phyloP scores from a whole-genome alignment of 2,329 filamentous ascomycete species.

The Aschersonia sp. region DNA sequence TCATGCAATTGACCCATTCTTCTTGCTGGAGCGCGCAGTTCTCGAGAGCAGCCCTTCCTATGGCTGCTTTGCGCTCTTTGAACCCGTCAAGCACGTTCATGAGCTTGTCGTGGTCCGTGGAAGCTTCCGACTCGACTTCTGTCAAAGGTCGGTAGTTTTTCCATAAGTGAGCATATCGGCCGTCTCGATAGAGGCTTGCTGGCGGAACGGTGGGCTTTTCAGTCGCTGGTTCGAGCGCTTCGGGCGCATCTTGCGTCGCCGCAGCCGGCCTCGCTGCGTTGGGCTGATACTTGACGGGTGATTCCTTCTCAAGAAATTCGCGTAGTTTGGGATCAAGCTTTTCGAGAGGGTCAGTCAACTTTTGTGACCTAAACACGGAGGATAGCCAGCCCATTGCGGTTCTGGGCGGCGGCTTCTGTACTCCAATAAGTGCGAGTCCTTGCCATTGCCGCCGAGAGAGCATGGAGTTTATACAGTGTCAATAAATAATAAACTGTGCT shows the following conservation, averaged over 20 bases:
- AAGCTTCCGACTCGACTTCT: slow-evolving; percentile 52
- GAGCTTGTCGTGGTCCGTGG: slow-evolving; percentile 67
- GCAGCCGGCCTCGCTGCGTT: slow-evolving; percentile 9
- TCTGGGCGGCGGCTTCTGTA: background rate
- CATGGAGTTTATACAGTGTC: background rate
- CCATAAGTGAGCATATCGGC: slow-evolving; percentile 75
- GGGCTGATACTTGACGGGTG: slow-evolving; percentile 51
- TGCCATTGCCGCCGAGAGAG: background rate
- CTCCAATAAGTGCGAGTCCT: background rate
- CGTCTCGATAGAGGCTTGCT: slow-evolving; percentile 41
- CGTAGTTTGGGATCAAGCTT: slow-evolving; percentile 72
- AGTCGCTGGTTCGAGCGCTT: slow-evolving; percentile 7
- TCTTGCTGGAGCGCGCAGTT: slow-evolving; percentile 85
- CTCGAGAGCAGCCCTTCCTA: slow-evolving; percentile 73
- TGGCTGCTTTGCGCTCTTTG: slow-evolving; percentile 65
- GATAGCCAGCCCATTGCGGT: slow-evolving; percentile 42
- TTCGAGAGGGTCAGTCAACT: slow-evolving; percentile 42
- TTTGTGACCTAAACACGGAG: slow-evolving; percentile 34
- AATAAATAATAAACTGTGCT: background rate
- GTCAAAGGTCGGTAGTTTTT: slow-evolving; percentile 69
- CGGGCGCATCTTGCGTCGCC: slow-evolving; percentile 3
- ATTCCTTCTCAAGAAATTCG: slow-evolving; percentile 73
- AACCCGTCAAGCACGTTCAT: slow-evolving; percentile 67
- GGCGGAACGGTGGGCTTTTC: slow-evolving; percentile 23
- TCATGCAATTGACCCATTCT: slow-evolving; percentile 71